phyloP scores from a whole-genome alignment of 805 yeast species.

The Hermanozyma aechmeae region DNA sequence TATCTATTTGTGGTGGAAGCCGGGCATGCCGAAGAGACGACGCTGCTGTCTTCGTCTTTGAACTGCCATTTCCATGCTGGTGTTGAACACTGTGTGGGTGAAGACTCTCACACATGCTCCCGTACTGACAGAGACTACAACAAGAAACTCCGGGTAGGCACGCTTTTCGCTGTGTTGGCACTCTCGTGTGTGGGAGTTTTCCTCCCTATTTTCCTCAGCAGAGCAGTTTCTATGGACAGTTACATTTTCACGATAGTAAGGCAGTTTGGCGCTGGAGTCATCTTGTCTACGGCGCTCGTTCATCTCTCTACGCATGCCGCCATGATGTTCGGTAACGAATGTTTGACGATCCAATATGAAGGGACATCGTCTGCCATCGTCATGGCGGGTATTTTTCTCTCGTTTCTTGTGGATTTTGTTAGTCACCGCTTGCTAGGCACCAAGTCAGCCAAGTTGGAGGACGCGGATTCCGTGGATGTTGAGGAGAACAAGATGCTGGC shows the following conservation, averaged over 20 bases:
- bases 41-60: too few species aligned
- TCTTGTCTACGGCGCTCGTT: slow-evolving; percentile 23
- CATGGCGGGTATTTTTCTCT: slow-evolving; percentile 19
- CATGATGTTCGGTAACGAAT: slow-evolving; percentile 17
- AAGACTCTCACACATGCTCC: too few species aligned
- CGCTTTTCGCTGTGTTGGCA: slow-evolving; percentile 1
- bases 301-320: slow-evolving; percentile 21
- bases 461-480: background rate
- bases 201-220: slow-evolving; percentile 1
- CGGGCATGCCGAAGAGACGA: too few species aligned
- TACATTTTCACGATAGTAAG: background rate
- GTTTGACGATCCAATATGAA: slow-evolving; percentile 16
- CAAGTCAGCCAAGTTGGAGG: background rate
- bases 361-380: slow-evolving; percentile 17
- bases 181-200: slow-evolving; percentile 1
- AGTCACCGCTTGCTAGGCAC: background rate
- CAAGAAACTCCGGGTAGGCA: background rate
- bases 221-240: slow-evolving; percentile 1
- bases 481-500: slow-evolving; percentile 8
- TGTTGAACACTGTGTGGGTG: too few species aligned
- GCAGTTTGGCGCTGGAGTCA: slow-evolving; percentile 22
- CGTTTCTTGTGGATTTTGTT: slow-evolving; percentile 15
- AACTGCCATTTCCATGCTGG: too few species aligned
- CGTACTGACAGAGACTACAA: too few species aligned
- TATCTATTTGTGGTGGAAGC: too few species aligned